Percentiles rank a stretch among this genome's conserved stretches.
Evolutionary conservation across 805 yeast species (phyloP).

Genomic region (Debaryomyces hansenii): DNA sequence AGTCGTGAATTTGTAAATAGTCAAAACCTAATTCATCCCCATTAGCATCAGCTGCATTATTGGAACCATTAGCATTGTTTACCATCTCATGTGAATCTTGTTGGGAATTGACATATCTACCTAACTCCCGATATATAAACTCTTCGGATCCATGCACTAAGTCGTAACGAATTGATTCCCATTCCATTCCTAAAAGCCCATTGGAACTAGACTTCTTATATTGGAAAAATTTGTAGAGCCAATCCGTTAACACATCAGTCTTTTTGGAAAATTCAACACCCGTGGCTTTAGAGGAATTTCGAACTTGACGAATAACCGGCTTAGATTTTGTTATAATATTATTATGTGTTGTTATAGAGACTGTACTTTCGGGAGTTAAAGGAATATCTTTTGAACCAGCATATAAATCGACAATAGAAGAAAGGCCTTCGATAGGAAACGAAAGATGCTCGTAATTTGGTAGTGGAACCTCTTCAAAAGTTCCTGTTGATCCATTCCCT

Average conservation of each 20-base stretch:
- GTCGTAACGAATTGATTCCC: constrained; percentile 44
- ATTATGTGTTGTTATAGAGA: constrained; percentile 20
- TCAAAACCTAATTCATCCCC: constrained; percentile 19
- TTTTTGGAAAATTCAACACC: constrained; percentile 28
- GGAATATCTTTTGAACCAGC: constrained; percentile 9
- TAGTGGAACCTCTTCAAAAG: constrained; percentile 3
- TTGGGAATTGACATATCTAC: constrained; percentile 16
- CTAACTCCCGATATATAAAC: constrained; percentile 34
- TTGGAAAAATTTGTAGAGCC: constrained; percentile 35
- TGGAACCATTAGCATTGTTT: not conserved
- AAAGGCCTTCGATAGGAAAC: constrained; percentile 26
- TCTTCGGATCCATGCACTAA: constrained; percentile 35
- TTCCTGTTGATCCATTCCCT: not conserved
- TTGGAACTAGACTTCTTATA: constrained; percentile 35
- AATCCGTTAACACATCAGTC: constrained; percentile 24
- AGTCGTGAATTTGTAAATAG: constrained; percentile 34
- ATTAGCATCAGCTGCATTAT: constrained; percentile 4
- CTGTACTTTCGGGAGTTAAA: constrained; percentile 13
- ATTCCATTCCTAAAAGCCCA: constrained; percentile 40
- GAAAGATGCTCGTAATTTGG: constrained; percentile 8
- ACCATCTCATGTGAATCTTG: not conserved
- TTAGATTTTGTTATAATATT: constrained; percentile 20
- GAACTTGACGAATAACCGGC: constrained; percentile 28
- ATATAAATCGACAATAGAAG: constrained; percentile 9
- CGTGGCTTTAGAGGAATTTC: constrained; percentile 21